A percentile compares a stretch with the other conserved stretches of the same genome.
Evolutionary conservation across 1,139 yeast species (phyloP).

Genomic region (Zygosaccharomyces sapae): DNA sequence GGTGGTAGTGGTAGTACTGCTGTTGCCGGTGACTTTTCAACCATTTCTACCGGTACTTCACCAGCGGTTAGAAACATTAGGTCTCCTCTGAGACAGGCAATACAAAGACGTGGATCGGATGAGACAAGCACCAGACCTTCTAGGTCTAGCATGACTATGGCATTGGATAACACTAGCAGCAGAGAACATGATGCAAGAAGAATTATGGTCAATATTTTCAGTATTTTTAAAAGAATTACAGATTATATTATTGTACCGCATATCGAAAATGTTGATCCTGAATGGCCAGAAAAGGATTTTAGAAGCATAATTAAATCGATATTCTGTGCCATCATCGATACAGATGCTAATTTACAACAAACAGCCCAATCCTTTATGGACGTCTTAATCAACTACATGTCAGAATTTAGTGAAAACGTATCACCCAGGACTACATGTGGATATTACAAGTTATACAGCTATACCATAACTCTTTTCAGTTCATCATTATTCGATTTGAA

Average conservation of each 20-base stretch:
- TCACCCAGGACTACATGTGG: slow-evolving; percentile 19
- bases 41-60: slow-evolving; percentile 3
- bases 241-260: slow-evolving; percentile 28
- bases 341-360: slow-evolving; percentile 18
- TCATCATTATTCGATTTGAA: slow-evolving; percentile 30
- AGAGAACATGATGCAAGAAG: slow-evolving; percentile 29
- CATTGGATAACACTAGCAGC: slow-evolving; percentile 12
- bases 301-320: slow-evolving; percentile 26
- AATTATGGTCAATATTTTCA: slow-evolving; percentile 32
- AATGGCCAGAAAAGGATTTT: slow-evolving; percentile 27
- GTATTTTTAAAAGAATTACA: slow-evolving; percentile 32
- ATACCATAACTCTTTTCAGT: slow-evolving; percentile 30
- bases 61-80: slow-evolving; percentile 11
- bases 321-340: slow-evolving; percentile 20
- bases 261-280: slow-evolving; percentile 17
- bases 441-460: slow-evolving; percentile 25
- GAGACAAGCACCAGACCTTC: slow-evolving; percentile 17
- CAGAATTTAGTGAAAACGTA: slow-evolving; percentile 19
- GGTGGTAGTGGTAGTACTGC: neutral
- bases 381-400: slow-evolving; percentile 22
- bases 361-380: slow-evolving; percentile 23
- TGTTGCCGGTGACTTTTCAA: neutral
- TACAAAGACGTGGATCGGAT: slow-evolving; percentile 27
- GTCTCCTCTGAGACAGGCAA: slow-evolving; percentile 23
- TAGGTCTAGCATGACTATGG: slow-evolving; percentile 7